Evolutionary conservation across 768 basidiomycete genomes (phyloP), one percentile per base, ranked within the genome.

Genomic region (Chalciporus sphaerocephalus): DNA sequence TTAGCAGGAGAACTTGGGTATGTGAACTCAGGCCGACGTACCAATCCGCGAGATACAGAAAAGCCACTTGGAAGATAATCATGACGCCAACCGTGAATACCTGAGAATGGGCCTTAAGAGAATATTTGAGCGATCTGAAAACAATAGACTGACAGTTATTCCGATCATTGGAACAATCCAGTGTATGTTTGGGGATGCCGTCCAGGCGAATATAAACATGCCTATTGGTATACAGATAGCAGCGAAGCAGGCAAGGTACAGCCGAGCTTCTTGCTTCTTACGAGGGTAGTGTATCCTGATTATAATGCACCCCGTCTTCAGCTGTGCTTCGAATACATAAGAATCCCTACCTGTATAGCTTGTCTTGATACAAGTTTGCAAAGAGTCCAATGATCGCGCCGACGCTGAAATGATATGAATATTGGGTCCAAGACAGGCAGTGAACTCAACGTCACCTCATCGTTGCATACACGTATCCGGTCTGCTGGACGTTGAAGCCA

Each of bases 121-220:
- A 22, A 22, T 5, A 23, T 7, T 32, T 34, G 15, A 12, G 11
- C 17, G 28, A n/a, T 10, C 11, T n/a, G 28, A 12, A 22, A 6
- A 10, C 27, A 38, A 38, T 9, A 10, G 7, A 16, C 56, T 41
- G 10, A 64, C 60, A 47, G 56, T 51, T 23, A 62, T 9, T 46
- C 56, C 59, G 10, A 54, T 32, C 10, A 52, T 17, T 2, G 62
- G 56, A 3, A 15, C 78, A 11, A 83, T 77, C 85, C 86, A 88
- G 40, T 74, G 78, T 12, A 86, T 69, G 2, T 50, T 54, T 0
- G 74, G 55, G 46, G 72, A 79, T 15, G 79, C 75, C 18, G 81
- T 79, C 79, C 83, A 87, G 0, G 81, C 85, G 53, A 81, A 87
- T 13, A 87, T 77, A 59, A 86, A 79, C 74, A 85, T 80, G 20